Base-by-base conservation (phyloP, 2,329 filamentous ascomycete genomes). In the Colletotrichum theobromicola region DNA sequence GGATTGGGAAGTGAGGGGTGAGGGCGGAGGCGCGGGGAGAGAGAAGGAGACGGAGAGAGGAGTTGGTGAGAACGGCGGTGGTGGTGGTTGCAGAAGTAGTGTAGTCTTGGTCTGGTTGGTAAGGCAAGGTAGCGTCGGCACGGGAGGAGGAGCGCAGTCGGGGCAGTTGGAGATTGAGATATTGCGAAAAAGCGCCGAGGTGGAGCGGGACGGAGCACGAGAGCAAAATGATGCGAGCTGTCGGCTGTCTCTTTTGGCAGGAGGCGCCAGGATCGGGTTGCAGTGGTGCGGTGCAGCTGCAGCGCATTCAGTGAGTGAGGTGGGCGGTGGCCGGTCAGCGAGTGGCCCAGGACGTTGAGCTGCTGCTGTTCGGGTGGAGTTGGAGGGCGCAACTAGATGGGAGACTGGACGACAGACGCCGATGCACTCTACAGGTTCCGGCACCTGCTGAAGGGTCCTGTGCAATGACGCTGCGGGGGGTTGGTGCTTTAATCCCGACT, bases 1-100 rank as follows among this genome's bases (percentile, higher is more conserved):
- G 65, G 42, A 32, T 66, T 62, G 70, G 60, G 74, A 67, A 70
- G 76, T 70, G 66, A 75, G 67, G 73, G 68, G 83, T 72, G 75
- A 76, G 77, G 74, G 74, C 70, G 74, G 75, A 65, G 60, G 58
- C 21, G 61, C 18, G 32, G 37, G 21, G 28, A 18, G 30, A 63
- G 61, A 50, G 42, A 21, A n/a, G 10, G 42, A 50, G 42, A 50
- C 42, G 42, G n/a, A 50, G 68, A 72, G 74, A 65, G 53, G 58
- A 57, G 72, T 42, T 37, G 42, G 28, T 24, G 60, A 72, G 35
- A 46, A 64, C 42, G 42, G 37, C 35, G 21, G 74, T 50, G 53
- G 46, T 70, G 32, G 58, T 74, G 37, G 58, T 70, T 37, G 64
- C 32, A 34, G 57, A 42, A 62, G 30, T 24, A 50, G 42, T 50